phyloP scores from a whole-genome alignment of 2,329 filamentous ascomycete genomes.

The Ophiocordyceps camponoti-floridani region DNA sequence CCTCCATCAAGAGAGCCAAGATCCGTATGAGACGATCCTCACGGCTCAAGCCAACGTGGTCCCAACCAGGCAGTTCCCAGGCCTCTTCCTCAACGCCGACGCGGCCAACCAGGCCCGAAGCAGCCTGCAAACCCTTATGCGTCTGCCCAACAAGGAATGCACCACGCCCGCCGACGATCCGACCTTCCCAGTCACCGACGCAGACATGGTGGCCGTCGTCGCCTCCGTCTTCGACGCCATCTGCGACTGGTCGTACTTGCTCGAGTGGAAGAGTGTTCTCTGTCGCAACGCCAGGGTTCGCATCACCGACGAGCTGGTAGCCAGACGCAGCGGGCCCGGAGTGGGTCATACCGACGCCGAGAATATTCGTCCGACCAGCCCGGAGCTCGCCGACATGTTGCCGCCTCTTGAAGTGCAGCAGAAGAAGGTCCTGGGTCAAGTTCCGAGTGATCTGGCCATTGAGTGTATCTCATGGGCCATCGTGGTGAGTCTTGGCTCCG shows the following conservation, averaged over 20 bases:
- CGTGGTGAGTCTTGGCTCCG: constrained; percentile 4
- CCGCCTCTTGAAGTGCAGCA: constrained; percentile 6
- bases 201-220: constrained; percentile 3
- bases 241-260: constrained; percentile 7
- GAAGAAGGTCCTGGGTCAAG: constrained; percentile 6
- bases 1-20: neutral
- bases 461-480: constrained; percentile 9
- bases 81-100: neutral
- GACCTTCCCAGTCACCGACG: constrained; percentile 4
- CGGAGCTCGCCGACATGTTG: constrained; percentile 2
- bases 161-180: constrained; percentile 4
- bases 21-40: neutral
- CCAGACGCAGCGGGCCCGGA: neutral
- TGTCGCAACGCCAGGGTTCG: constrained; percentile 1
- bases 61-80: neutral
- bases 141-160: constrained; percentile 3
- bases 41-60: neutral
- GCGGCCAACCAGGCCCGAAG: neutral
- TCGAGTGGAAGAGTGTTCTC: constrained; percentile 8
- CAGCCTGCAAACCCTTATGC: neutral
- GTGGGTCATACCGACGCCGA: neutral
- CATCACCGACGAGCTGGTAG: constrained; percentile 1
- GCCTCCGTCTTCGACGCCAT: constrained; percentile 7
- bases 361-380: constrained; percentile 3
- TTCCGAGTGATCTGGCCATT: constrained; percentile 6